Conservation (phyloP, 768 basidiomycete species). For the Pisolithus orientalis region DNA sequence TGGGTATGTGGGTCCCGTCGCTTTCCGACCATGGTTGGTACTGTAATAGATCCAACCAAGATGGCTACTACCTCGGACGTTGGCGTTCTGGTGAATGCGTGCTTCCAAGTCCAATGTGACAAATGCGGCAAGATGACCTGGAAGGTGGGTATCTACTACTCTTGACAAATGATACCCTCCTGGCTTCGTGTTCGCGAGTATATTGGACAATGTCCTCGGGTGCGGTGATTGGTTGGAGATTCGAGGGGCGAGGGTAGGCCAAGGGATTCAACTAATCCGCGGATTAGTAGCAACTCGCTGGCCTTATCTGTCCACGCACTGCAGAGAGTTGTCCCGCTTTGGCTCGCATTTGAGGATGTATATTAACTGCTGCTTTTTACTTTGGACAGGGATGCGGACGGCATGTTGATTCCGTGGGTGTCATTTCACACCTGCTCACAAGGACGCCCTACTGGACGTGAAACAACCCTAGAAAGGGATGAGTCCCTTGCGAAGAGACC, state of each 20-base stretch:
- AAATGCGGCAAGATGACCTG: constrained; percentile 67
- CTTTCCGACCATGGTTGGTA: too few species aligned
- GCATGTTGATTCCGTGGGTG: constrained; percentile 59
- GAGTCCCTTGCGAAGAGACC: not conserved
- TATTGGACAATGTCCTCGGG: not conserved
- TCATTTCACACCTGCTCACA: constrained; percentile 6
- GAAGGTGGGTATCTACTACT: constrained; percentile 40
- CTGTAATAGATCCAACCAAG: not conserved
- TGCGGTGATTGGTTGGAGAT: constrained; percentile 11
- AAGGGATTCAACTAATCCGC: constrained; percentile 6
- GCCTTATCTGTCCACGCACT: too few species aligned
- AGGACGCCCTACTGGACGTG: not conserved
- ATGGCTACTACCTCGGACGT: constrained; percentile 18
- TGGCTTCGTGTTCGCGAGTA: constrained; percentile 20
- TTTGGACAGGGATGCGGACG: constrained; percentile 58
- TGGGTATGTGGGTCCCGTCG: too few species aligned
- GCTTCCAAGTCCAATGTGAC: constrained; percentile 51
- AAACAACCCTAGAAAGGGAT: constrained; percentile 11
- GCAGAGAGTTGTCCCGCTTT: too few species aligned
- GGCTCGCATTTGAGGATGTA: not conserved
- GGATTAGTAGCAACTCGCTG: constrained; percentile 4
- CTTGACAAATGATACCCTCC: constrained; percentile 2
- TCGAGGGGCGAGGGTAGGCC: constrained; percentile 3
- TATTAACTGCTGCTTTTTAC: constrained; percentile 3
- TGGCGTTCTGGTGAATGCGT: constrained; percentile 42